phyloP scores from a whole-genome alignment of 2,329 filamentous ascomycete species.

The Pseudogymnoascus sp. region DNA sequence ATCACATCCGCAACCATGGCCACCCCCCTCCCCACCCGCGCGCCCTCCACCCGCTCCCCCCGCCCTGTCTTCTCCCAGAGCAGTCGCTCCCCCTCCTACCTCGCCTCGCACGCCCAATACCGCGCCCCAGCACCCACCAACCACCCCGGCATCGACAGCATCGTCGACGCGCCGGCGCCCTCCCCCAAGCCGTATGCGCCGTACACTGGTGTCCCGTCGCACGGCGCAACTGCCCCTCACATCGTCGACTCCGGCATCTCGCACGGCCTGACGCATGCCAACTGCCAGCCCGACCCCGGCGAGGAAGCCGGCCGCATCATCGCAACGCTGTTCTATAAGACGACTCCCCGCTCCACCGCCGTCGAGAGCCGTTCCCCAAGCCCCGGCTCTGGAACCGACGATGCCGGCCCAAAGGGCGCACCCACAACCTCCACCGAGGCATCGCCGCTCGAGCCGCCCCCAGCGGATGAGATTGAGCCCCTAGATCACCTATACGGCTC shows the following conservation, averaged over 20 bases:
- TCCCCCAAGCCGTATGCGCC: constrained; percentile 36
- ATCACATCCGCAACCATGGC: neutral
- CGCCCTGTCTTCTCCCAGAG: constrained; percentile 23
- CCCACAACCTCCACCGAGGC: constrained; percentile 50
- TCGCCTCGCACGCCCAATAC: constrained; percentile 57
- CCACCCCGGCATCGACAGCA: constrained; percentile 56
- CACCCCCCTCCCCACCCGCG: neutral
- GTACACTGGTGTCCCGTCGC: constrained; percentile 54
- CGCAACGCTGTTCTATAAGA: constrained; percentile 58
- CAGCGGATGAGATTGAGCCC: constrained; percentile 45
- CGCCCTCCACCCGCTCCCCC: constrained; percentile 12
- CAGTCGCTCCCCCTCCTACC: constrained; percentile 54
- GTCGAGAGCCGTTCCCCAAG: constrained; percentile 21
- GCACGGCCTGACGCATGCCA: constrained; percentile 55
- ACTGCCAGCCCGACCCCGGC: constrained; percentile 49
- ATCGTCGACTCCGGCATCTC: constrained; percentile 55
- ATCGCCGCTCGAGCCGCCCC: constrained; percentile 52
- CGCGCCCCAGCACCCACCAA: constrained; percentile 44
- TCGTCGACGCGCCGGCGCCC: constrained; percentile 43
- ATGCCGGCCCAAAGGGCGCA: constrained; percentile 35
- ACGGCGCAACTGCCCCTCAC: constrained; percentile 45
- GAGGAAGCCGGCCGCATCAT: constrained; percentile 44
- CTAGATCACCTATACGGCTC: constrained; percentile 59
- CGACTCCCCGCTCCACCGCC: constrained; percentile 26
- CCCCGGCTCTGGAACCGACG: constrained; percentile 26